Base-by-base conservation (phyloP, 257 asterid genomes). In the Plantago ovata region DNA sequence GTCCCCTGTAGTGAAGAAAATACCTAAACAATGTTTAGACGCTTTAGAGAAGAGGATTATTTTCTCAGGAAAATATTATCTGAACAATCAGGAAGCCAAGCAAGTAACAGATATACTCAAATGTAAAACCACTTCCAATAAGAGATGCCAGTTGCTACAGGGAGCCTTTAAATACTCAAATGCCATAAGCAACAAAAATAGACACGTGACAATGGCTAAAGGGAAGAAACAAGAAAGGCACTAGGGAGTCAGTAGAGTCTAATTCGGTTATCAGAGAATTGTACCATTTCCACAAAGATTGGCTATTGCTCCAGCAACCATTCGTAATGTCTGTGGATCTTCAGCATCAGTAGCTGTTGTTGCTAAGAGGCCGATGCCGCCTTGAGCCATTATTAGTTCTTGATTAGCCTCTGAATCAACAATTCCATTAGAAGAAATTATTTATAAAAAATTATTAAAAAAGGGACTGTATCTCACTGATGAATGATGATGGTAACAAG, bases 301-400 rank as follows among this genome's bases (percentile, higher is more conserved):
- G 24, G 99, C 99, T 60, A 89, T 80, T 57, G 99, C 99, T 75
- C 99, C 99, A 51, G 99, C 99, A 56, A 93, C 99, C 99, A 93
- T 93, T 49, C 99, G 81, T 38, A 93, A 78, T 69, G 99, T 93
- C 72, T 93, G 99, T 28, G 99, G 96, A 79, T 93, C 99, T 74
- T 84, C 96, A 4, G 97, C 99, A 72, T 93, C 97, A 63, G 89
- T 64, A 41, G 97, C 95, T 32, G 97, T 93, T 74, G 76, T 70
- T 48, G 99, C 95, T 70, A 93, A 75, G 48, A 93, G 79, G 66
- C 74, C 46, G 62, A 93, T 82, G 43, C 99, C 97, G 23, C 97
- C 94, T 83, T 93, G 97, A 52, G 88, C 83, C 99, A 93, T 93
- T 82, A 93, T 86, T 66, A 86, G 94, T 68, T 86, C 97, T 71